These are phyloP conservation scores for Incumbomyces lentus DNA, from an alignment of 2,329 filamentous ascomycete genomes.

Conservation along the genomic window DNA sequence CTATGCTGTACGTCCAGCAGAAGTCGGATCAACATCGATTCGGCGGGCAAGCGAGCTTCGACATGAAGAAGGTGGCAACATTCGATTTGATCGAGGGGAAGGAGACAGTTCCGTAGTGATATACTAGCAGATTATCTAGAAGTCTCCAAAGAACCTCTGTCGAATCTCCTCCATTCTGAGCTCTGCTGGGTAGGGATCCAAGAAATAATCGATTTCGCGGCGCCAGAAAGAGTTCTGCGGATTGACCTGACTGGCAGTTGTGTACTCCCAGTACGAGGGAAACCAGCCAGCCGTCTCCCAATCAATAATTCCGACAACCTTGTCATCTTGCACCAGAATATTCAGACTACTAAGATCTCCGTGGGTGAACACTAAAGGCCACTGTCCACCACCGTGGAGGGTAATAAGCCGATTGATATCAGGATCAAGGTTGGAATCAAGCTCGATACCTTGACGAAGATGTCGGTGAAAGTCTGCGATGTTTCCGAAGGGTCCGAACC, in stretches of 20 bases:
- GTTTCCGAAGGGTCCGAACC: constrained; percentile 26
- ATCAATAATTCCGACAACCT: constrained; percentile 19
- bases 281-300: constrained; percentile 22
- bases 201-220: constrained; percentile 31
- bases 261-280: constrained; percentile 21
- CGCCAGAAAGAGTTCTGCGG: constrained; percentile 30
- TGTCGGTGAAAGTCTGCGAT: constrained; percentile 29
- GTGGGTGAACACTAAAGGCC: constrained; percentile 38
- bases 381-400: constrained; percentile 22
- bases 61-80: constrained; percentile 25
- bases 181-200: constrained; percentile 29
- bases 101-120: constrained; percentile 15
- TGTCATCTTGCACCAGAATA: constrained; percentile 16
- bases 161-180: constrained; percentile 30
- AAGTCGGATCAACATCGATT: constrained; percentile 35
- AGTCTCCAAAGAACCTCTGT: constrained; percentile 28
- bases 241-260: constrained; percentile 32
- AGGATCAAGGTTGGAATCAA: constrained; percentile 20
- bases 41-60: constrained; percentile 25
- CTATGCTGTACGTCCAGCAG: constrained; percentile 30
- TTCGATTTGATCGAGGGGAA: constrained; percentile 28
- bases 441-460: constrained; percentile 25
- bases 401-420: constrained; percentile 27
- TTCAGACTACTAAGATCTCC: constrained; percentile 33
- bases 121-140: constrained; percentile 11